Percentiles rank a stretch among this genome's conserved stretches.
phyloP scores from a whole-genome alignment of 495 filamentous ascomycete genomes.

The Massariosphaeria phaeospora region DNA sequence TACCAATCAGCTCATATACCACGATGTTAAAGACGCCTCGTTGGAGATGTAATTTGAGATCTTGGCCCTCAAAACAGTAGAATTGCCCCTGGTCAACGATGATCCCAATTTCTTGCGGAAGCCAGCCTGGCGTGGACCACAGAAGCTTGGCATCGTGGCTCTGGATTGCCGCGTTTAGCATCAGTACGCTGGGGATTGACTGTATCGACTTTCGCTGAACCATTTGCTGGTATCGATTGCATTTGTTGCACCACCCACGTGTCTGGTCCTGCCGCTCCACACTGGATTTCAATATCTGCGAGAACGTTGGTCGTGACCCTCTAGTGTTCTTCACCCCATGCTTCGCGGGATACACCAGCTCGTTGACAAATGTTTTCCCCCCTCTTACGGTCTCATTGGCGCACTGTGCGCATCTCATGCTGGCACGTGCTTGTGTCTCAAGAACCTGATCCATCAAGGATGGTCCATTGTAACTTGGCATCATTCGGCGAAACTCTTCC shows the following conservation, averaged over 20 bases:
- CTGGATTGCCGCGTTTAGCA: conserved; percentile 74
- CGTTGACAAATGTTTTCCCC: conserved; percentile 67
- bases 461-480: conserved; percentile 46
- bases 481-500: conserved; percentile 61
- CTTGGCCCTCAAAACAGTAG: conserved; percentile 85
- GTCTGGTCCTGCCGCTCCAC: conserved; percentile 77
- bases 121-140: conserved; percentile 83
- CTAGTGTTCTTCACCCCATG: conserved; percentile 27
- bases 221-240: conserved; percentile 78
- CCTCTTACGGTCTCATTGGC: conserved; percentile 67
- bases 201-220: conserved; percentile 73
- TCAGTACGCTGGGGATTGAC: conserved; percentile 70
- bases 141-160: conserved; percentile 66
- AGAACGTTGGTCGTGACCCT: conserved; percentile 60
- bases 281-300: conserved; percentile 75
- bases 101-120: conserved; percentile 88
- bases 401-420: conserved; percentile 78
- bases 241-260: conserved; percentile 85
- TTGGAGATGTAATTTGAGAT: conserved; percentile 64
- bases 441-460: conserved; percentile 52
- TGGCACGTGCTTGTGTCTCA: conserved; percentile 50
- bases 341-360: conserved; percentile 64
- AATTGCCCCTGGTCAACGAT: conserved; percentile 76
- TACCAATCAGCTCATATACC: conserved; percentile 86
- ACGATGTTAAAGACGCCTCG: conserved; percentile 61